A percentile compares a stretch with the other conserved stretches of the same genome.
phyloP scores from a whole-genome alignment of 139 green algal species.

The Auxenochlorella pyrenoidosa region DNA sequence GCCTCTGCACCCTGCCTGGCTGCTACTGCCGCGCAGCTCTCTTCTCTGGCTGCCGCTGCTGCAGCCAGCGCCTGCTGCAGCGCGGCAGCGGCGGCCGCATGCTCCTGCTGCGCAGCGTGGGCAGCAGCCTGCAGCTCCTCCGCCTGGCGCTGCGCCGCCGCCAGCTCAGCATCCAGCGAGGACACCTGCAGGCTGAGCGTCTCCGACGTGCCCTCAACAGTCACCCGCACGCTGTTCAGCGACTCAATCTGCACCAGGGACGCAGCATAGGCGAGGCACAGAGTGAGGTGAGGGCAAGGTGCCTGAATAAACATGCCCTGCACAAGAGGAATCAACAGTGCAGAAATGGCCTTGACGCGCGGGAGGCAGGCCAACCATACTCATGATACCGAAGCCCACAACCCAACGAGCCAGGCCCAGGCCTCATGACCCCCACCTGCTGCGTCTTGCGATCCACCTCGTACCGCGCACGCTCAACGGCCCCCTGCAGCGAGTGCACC shows the following conservation, averaged over 20 bases:
- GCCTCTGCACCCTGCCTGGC: not conserved
- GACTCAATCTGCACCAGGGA: not conserved
- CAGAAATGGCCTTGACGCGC: not conserved
- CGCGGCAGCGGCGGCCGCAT: not conserved
- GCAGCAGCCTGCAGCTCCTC: conserved; percentile 10
- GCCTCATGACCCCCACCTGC: not conserved
- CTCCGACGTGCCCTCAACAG: not conserved
- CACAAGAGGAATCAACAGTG: too few relatives aligned
- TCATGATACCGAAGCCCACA: too few relatives aligned
- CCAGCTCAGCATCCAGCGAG: conserved; percentile 19
- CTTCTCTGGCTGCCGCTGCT: not conserved
- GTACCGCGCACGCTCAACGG: not conserved
- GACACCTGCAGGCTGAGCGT: conserved; percentile 16
- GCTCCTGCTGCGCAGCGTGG: not conserved
- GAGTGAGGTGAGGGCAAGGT: not conserved
- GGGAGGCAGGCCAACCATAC: too few relatives aligned
- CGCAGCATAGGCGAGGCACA: not conserved
- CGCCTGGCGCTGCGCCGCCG: conserved; percentile 6
- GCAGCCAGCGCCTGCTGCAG: conserved; percentile 5
- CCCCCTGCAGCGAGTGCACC: conserved; percentile 25
- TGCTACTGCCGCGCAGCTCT: not conserved
- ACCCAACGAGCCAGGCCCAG: too few relatives aligned
- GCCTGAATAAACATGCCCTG: too few relatives aligned
- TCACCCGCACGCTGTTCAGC: conserved; percentile 6
- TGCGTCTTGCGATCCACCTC: conserved; percentile 26